Evolutionary conservation across 495 filamentous ascomycete genomes (phyloP).

Genomic region (Alectoria sarmentosa): DNA sequence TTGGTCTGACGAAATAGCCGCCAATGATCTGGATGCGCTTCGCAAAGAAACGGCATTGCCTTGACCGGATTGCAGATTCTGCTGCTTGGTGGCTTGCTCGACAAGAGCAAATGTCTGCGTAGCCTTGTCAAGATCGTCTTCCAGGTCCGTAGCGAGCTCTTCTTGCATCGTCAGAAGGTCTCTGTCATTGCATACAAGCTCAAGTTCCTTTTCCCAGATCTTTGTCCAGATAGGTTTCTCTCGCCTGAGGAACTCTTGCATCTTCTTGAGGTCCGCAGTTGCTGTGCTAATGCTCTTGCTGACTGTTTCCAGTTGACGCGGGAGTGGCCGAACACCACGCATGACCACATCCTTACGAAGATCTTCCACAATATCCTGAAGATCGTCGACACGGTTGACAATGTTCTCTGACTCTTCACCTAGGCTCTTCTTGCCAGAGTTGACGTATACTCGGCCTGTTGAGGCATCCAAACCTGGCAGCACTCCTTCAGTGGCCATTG

Average conservation of each 20-base stretch:
- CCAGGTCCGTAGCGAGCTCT: conserved; percentile 81
- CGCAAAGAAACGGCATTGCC: conserved; percentile 38
- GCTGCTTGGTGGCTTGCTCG: conserved; percentile 93
- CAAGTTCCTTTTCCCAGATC: conserved; percentile 95
- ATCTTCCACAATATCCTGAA: conserved; percentile 94
- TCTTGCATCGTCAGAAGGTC: conserved; percentile 93
- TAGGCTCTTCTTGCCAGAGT: conserved; percentile 75
- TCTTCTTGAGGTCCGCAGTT: conserved; percentile 84
- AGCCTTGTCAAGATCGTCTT: conserved; percentile 93
- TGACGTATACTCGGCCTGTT: conserved; percentile 74
- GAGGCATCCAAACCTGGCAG: conserved; percentile 59
- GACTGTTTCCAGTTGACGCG: conserved; percentile 82
- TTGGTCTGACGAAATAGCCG: conserved; percentile 52
- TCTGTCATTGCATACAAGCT: conserved; percentile 88
- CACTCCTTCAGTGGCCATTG: conserved; percentile 58
- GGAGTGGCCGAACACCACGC: conserved; percentile 85
- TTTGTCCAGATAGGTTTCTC: conserved; percentile 97
- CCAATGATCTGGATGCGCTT: conserved; percentile 52
- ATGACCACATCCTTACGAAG: conserved; percentile 93
- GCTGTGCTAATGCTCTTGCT: conserved; percentile 77
- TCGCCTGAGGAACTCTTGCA: conserved; percentile 81
- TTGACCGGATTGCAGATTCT: conserved; percentile 62
- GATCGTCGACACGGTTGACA: conserved; percentile 85
- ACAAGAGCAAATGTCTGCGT: conserved; percentile 87
- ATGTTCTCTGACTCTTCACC: conserved; percentile 78